Evolutionary conservation across 2,329 filamentous ascomycete genomes (phyloP), one percentile per base, ranked within the genome.

Genomic region (Colletotrichum cordylinicola): DNA sequence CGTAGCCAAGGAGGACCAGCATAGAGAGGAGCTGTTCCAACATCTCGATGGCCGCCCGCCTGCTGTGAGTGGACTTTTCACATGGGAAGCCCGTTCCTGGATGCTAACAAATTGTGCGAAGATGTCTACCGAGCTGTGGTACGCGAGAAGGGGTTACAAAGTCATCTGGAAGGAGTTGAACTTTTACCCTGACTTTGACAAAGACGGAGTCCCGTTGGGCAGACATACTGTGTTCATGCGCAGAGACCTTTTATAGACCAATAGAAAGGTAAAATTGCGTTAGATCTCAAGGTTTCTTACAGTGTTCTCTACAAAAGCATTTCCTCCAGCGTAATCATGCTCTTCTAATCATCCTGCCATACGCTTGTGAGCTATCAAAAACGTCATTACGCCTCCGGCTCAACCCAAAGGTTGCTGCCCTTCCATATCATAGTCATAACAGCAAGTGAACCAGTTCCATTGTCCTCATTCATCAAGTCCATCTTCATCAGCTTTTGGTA

Each of bases 401-500:
- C 58, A 15, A 35, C 37, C 18, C 15, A 35, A 9, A 58, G 24
- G 2, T 75, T 74, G 24, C 79, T 72, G 0, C 79, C 79, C 33
- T 61, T 77, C 18, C 80, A 78, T 55, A 78, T 81, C 55, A 72
- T 72, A 70, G 78, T 74, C 79, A 81, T 80, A 0, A 80, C 33
- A 8, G 78, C 78, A 31, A 77, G 31, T 8, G 62, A 52, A 48
- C 43, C 24, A 4, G 76, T 80, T 6, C 31, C 60, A 60, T 1
- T 67, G 33, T 33, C 78, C 80, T 35, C 58, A 9, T 61, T 61
- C 1, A 83, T 24, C 29, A 84, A 55, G 4, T 69, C 68, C 83
- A 84, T 84, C n/a, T 73, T 79, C 79, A 85, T 72, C 0, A 84
- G 9, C 35, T 77, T 80, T 55, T 80, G 69, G 13, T 85, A 85